Base-by-base conservation (phyloP, 352 stramenopile species). In the Halophytophthora batemanensis region DNA sequence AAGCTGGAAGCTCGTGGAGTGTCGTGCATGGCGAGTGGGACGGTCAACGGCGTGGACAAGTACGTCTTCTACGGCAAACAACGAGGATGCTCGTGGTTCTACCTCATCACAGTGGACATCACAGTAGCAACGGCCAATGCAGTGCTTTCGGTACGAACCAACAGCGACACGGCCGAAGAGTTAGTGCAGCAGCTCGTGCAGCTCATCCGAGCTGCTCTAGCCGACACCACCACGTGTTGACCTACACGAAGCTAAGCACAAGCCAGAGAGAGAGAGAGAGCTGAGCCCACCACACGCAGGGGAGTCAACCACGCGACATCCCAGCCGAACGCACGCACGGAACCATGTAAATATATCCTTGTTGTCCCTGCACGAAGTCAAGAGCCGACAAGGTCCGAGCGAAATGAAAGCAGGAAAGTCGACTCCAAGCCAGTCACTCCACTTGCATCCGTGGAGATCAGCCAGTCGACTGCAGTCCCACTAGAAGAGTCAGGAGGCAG, bases 11-110 rank as follows among this genome's bases (percentile, higher is more conserved):
- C 39, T 0, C 62, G 56, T 12, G 76, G 74, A 10, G 53, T 90
- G 38, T 56, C 56, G 29, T 93, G 80, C 43, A 87, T 93, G 71
- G 82, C 82, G 1, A 90, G 77, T 28, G 77, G 82, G 21, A 88
- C 67, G 14, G 72, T 90, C 29, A 59, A 71, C 45, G 74, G 67
- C 13, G 61, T 87, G 25, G 72, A 90, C 28, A 90, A 93, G 61
- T 90, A 75, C 47, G 74, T 90, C 17, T 82, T 89, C 34, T 90
- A 90, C 47, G 64, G 63, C n/a, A 85, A 90, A 56, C 74, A 87
- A 42, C 64, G 44, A 3, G 56, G 56, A 10, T 54, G 44, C 8
- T 53, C 40, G 25, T 83, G 70, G 64, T 86, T 71, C 46, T 87
- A 86, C 53, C 70, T 87, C 34, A 47, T 72, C 14, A 69, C 75